Base-by-base conservation (phyloP, 2,329 filamentous ascomycete species). In the Penicillium sp. region DNA sequence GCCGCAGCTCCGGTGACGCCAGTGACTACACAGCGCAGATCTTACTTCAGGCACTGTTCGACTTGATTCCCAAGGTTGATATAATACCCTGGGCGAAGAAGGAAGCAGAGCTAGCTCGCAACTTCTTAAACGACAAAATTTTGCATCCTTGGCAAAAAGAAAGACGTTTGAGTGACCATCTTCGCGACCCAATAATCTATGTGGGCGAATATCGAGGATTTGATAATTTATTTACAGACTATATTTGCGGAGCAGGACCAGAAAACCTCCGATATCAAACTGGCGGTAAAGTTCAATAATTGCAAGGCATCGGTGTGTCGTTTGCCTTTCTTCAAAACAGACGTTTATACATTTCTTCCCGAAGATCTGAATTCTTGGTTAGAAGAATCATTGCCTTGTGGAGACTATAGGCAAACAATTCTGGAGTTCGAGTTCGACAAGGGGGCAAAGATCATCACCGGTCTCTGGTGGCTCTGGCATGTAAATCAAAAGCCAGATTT, bases 11-110 rank as follows among this genome's bases (percentile, higher is more conserved):
- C 28, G 57, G 57, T 4, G 57, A 61, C 38, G 54, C 55, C 13
- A 55, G 47, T 25, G 57, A 58, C 30, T 55, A 53, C 30, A 49
- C 46, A 1, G 55, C 57, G 8, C 57, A 61, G 44, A 16, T 47
- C 5, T 25, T 61, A 27, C 49, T 54, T 9, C 57, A 61, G 33
- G 48, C 48, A 14, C 43, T 61, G n/a, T 61, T 56, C 43, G 48
- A 58, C 22, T 27, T 61, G 22, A 51, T 51, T 33, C 53, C 57
- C 2, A 1, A 3, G n/a, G 38, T 61, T 4, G 53, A 58, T 35
- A 24, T 61, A 13, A 36, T 41, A 1, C 28, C 48, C 2, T 58
- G 51, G 48, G 53, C 41, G 9, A 40, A 33, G 40, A 38, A 45
- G 40, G 56, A 58, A 40, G 48, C 44, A 27, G 36, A 51, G 8